A percentile compares a stretch with the other conserved stretches of the same genome.
Conservation (phyloP, 345 rosid genomes). For the Atalantia buxifolia region DNA sequence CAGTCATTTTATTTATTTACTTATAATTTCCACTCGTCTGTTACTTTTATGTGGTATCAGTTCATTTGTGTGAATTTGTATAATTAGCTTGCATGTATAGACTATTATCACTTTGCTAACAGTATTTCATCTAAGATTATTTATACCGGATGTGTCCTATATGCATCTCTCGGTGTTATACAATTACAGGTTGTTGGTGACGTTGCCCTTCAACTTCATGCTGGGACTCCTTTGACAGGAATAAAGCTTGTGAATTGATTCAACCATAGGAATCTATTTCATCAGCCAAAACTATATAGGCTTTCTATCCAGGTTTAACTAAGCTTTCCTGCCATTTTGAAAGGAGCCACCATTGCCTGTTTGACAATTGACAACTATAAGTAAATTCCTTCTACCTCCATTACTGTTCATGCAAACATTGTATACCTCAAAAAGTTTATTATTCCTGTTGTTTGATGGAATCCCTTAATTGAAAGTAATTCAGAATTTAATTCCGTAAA, state of each 20-base stretch:
- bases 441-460: background rate
- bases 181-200: slow-evolving; percentile 64
- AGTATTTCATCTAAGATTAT: background rate
- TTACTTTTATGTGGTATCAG: background rate
- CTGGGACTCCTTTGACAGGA: slow-evolving; percentile 53
- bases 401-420: background rate
- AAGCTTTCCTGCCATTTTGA: background rate
- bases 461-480: background rate
- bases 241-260: slow-evolving; percentile 70
- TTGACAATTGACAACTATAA: background rate
- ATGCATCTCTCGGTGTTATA: background rate
- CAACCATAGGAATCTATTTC: too few relatives aligned
- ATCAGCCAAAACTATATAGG: background rate
- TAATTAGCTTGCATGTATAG: background rate
- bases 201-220: slow-evolving; percentile 65
- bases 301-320: background rate
- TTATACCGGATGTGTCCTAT: background rate
- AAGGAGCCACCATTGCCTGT: background rate
- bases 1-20: background rate
- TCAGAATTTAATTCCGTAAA: background rate
- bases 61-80: background rate
- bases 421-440: background rate
- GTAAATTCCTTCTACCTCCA: background rate
- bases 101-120: background rate
- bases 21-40: background rate